Conservation (phyloP, 495 filamentous ascomycete genomes). For the Daldinia caldariorum region DNA sequence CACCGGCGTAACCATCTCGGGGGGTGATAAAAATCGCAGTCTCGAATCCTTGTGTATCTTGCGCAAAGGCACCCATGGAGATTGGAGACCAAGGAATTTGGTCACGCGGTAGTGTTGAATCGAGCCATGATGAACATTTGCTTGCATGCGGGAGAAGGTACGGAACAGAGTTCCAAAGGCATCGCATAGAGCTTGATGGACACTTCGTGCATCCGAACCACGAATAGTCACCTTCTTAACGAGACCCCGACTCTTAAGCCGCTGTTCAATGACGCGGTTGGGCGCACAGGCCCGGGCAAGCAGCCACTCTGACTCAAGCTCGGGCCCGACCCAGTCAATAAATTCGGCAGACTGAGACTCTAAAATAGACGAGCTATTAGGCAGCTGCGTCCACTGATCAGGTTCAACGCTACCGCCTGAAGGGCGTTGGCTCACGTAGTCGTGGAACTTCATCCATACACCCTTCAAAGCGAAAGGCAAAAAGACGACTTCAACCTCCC, state of each 20-base stretch:
- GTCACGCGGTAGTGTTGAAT: constrained; percentile 45
- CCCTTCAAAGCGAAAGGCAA: constrained; percentile 73
- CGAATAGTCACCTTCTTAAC: constrained; percentile 67
- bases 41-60: constrained; percentile 74
- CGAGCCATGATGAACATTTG: constrained; percentile 45
- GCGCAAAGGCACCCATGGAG: constrained; percentile 72
- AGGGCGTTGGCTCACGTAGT: constrained; percentile 57
- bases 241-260: constrained; percentile 72
- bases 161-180: constrained; percentile 66
- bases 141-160: constrained; percentile 49
- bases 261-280: constrained; percentile 64
- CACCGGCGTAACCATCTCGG: constrained; percentile 72
- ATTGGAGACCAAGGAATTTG: constrained; percentile 62
- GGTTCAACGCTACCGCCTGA: constrained; percentile 53
- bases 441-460: constrained; percentile 65
- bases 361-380: constrained; percentile 54
- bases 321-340: constrained; percentile 58
- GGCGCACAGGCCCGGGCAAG: constrained; percentile 66
- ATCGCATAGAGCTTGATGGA: constrained; percentile 65
- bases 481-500: constrained; percentile 74
- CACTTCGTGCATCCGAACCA: constrained; percentile 66
- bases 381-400: constrained; percentile 68
- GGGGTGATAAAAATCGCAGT: constrained; percentile 69
- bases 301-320: constrained; percentile 61
- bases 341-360: constrained; percentile 57